Evolutionary conservation across 305 asterid genomes (phyloP).

Genomic region (Fraxinus paxiana): DNA sequence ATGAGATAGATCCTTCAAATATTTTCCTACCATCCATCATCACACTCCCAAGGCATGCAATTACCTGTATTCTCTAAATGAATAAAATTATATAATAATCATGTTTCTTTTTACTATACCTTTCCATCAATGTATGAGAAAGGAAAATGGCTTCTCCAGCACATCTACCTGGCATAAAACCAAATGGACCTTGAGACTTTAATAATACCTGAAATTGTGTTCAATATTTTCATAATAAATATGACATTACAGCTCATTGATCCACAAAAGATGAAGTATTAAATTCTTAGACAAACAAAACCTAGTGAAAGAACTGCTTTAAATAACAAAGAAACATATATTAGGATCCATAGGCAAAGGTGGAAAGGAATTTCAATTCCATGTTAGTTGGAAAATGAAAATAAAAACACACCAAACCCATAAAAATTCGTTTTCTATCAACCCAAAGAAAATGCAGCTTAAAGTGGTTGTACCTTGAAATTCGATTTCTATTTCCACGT

Average conservation of each 20-base stretch:
- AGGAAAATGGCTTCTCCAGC: neutral
- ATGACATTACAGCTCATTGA: slow-evolving; percentile 14
- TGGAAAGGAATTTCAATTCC: no score
- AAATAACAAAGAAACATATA: neutral
- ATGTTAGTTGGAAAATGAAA: no score
- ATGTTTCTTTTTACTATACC: neutral
- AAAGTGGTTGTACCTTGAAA: no score
- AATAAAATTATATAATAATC: neutral
- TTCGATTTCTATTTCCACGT: no score
- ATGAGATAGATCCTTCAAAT: neutral
- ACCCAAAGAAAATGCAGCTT: no score
- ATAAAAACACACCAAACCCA: no score
- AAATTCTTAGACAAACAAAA: neutral
- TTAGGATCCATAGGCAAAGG: no score
- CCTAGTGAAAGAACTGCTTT: neutral
- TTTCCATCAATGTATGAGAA: neutral
- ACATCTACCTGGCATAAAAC: neutral
- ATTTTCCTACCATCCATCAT: neutral
- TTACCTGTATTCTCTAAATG: neutral
- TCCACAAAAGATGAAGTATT: slow-evolving; percentile 3
- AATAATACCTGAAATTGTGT: neutral
- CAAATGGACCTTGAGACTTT: neutral
- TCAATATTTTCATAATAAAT: neutral
- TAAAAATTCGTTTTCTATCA: no score
- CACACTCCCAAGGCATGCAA: neutral